Conservation (phyloP, 306 rosid species). For the Senna tora region DNA sequence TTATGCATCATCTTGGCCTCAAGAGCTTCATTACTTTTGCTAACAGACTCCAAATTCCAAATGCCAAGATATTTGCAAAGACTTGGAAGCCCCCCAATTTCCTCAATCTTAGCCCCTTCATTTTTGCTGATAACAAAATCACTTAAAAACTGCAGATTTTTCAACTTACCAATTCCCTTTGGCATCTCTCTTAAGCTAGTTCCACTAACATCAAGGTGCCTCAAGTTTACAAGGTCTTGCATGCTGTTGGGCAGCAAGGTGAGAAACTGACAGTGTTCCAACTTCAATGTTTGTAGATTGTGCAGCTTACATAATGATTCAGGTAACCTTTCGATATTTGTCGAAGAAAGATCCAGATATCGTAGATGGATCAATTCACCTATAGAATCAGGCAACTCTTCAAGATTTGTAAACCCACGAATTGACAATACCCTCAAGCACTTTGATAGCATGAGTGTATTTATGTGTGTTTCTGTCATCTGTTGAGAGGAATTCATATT, state of each 20-base stretch:
- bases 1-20: not conserved
- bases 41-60: not conserved
- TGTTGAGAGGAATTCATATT: not conserved
- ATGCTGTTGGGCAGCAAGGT: not conserved
- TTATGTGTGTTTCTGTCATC: not conserved
- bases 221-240: not conserved
- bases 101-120: not conserved
- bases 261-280: rapidly evolving
- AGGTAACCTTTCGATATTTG: not conserved
- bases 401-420: not conserved
- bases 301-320: not conserved
- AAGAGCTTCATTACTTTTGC: not conserved
- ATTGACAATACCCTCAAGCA: not conserved
- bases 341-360: not conserved
- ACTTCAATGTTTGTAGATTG: constrained; percentile 8
- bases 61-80: not conserved
- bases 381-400: not conserved
- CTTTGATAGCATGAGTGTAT: not conserved
- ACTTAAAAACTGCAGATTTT: not conserved
- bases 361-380: constrained; percentile 21
- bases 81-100: not conserved
- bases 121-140: not conserved
- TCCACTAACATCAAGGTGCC: not conserved
- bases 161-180: not conserved
- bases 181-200: not conserved